These are phyloP conservation scores for Caryopteris hybrid DNA, from an alignment of 305 asterid genomes.

Conservation along the genomic window DNA sequence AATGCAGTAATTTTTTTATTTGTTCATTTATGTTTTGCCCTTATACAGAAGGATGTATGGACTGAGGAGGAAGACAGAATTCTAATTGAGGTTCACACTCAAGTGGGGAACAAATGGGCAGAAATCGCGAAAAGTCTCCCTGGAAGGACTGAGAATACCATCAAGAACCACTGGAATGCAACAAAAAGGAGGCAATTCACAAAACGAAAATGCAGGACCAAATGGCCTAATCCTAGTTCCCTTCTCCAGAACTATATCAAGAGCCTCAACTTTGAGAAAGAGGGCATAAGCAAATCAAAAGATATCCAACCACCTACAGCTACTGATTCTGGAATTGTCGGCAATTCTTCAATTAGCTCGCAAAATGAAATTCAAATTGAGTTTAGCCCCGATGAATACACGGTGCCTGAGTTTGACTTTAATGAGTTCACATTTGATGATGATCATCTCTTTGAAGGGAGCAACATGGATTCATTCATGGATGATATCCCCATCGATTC, in stretches of 20 bases:
- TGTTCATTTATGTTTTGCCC: not conserved
- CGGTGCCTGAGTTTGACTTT: constrained; percentile 31
- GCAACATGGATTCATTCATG: constrained; percentile 30
- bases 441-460: constrained; percentile 30
- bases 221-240: constrained; percentile 66
- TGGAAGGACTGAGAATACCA: constrained; percentile 85
- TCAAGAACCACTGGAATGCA: constrained; percentile 95
- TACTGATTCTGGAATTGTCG: not conserved
- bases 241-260: constrained; percentile 77
- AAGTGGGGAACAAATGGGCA: constrained; percentile 90
- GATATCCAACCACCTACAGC: not conserved
- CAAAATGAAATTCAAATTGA: constrained; percentile 19
- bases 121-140: constrained; percentile 79
- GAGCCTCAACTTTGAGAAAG: constrained; percentile 45
- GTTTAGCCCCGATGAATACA: constrained; percentile 15
- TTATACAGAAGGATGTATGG: constrained; percentile 72
- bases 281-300: constrained; percentile 17
- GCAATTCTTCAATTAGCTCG: not conserved
- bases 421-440: constrained; percentile 41
- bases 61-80: constrained; percentile 74
- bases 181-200: constrained; percentile 79
- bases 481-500: constrained; percentile 20
- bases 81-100: constrained; percentile 57
- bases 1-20: not conserved
- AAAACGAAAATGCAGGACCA: constrained; percentile 63